These are phyloP conservation scores for Phytophthora ramorum DNA, from an alignment of 352 stramenopile genomes.

Conservation along the genomic window DNA sequence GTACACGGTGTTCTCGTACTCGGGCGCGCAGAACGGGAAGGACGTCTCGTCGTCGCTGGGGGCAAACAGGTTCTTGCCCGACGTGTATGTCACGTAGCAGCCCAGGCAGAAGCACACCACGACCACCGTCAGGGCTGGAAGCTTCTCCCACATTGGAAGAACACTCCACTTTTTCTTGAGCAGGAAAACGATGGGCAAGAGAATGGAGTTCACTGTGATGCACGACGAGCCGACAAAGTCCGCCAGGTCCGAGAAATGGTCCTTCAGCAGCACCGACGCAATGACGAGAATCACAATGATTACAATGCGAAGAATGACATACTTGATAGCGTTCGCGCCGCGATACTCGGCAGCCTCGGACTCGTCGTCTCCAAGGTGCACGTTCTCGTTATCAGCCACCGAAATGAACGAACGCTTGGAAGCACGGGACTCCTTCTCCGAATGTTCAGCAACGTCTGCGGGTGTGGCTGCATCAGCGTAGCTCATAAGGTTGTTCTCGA, in stretches of 20 bases:
- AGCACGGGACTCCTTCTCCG: constrained; percentile 25
- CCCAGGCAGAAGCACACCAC: constrained; percentile 39
- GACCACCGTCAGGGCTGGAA: constrained; percentile 23
- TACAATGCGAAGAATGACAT: constrained; percentile 40
- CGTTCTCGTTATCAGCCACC: constrained; percentile 45
- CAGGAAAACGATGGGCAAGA: constrained; percentile 52
- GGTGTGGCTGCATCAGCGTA: constrained; percentile 27
- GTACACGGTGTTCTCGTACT: constrained; percentile 45
- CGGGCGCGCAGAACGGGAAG: constrained; percentile 45
- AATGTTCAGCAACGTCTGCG: constrained; percentile 12
- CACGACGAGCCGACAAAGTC: constrained; percentile 54
- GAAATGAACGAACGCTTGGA: constrained; percentile 52
- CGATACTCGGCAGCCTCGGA: constrained; percentile 40
- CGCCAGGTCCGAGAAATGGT: constrained; percentile 51
- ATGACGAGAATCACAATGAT: constrained; percentile 47
- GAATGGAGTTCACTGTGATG: constrained; percentile 55
- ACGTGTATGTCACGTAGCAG: constrained; percentile 43
- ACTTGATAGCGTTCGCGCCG: constrained; percentile 47
- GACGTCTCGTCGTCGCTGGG: constrained; percentile 24
- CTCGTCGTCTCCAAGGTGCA: constrained; percentile 20
- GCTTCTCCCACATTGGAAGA: constrained; percentile 39
- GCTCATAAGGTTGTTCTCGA: constrained; percentile 36
- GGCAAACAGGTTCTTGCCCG: constrained; percentile 37
- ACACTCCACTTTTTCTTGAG: constrained; percentile 40
- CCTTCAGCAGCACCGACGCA: constrained; percentile 46